Evolutionary conservation across 1,284 basidiomycete genomes (phyloP), one percentile per base, ranked within the genome.

Genomic region (Apiotrichum veenhuisii): DNA sequence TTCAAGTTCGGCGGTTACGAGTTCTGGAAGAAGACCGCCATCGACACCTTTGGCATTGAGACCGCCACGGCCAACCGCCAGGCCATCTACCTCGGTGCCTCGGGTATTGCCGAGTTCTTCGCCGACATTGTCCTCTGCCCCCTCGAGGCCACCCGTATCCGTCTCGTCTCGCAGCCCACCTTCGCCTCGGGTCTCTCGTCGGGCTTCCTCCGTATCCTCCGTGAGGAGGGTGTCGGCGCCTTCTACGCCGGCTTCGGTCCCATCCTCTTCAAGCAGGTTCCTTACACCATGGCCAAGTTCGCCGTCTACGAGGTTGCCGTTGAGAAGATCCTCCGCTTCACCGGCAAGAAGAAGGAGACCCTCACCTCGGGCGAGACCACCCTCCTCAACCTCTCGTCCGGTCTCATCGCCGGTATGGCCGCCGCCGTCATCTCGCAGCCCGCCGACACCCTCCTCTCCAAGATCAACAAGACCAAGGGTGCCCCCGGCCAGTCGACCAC

Each of bases 1-100:
- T 89, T 93, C 85, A 97, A 97, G 81, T 96, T 91, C 78, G 91
- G 91, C 80, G 88, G 77, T 63, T 95, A 96, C 79, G 92, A 95
- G 80, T 78, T 89, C 74, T 97, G 94, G 87, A 98, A 98, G 83
- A 91, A 95, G 77, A 68, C 79, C 63, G 89, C 92, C 81, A 87
- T 87, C 80, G 91, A 93, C 80, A 68, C 85, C 58, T 85, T 90
- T 58, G 91, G 91, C 64, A 82, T 92, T 70, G 92, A 97, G 78
- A 79, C 81, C n/a, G 82, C 91, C 18, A 77, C 83, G 55, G 84
- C 88, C 71, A 91, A 97, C 86, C 91, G 97, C 79, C 88, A 89
- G 66, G 83, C 84, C 58, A 92, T 98, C 80, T 98, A 95, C 88
- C 86, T 96, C 64, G 91, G 86, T 46, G 91, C 88, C 70, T 95